These are phyloP conservation scores for Trichoderma pleuroti DNA, from an alignment of 2,329 filamentous ascomycete species.

Conservation along the genomic window DNA sequence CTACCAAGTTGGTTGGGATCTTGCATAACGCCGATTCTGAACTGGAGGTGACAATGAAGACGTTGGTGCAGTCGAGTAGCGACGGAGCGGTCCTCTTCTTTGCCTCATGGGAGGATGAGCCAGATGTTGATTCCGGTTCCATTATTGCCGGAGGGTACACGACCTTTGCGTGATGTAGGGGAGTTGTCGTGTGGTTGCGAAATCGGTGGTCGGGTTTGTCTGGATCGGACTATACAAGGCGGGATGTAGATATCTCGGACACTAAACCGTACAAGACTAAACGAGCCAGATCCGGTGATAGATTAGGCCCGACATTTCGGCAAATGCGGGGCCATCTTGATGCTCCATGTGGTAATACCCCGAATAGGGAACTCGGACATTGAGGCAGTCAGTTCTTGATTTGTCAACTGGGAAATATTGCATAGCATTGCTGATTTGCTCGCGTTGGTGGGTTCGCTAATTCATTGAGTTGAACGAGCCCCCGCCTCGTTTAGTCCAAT, in stretches of 20 bases:
- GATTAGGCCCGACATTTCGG: not conserved
- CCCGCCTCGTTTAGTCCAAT: not conserved
- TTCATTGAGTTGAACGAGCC: not conserved
- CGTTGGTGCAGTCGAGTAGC: not conserved
- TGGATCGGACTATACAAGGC: not conserved
- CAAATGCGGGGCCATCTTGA: not conserved
- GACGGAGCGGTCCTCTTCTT: not conserved
- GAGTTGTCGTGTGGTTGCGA: not conserved
- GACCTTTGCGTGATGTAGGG: not conserved
- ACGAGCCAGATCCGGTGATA: not conserved
- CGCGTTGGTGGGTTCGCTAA: not conserved
- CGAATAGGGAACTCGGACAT: not conserved
- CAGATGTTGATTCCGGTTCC: not conserved
- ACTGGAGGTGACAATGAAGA: not conserved
- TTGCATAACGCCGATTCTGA: not conserved
- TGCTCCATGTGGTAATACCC: not conserved
- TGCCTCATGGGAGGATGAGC: not conserved
- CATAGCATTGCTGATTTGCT: not conserved
- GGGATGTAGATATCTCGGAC: not conserved
- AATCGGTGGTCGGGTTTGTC: not conserved
- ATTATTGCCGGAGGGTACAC: not conserved
- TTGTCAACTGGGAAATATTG: not conserved
- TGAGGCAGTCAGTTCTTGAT: not conserved
- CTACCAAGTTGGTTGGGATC: not conserved
- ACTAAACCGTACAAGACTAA: not conserved